Conservation (phyloP, 805 yeast species). For the Clavispora asparagi region DNA sequence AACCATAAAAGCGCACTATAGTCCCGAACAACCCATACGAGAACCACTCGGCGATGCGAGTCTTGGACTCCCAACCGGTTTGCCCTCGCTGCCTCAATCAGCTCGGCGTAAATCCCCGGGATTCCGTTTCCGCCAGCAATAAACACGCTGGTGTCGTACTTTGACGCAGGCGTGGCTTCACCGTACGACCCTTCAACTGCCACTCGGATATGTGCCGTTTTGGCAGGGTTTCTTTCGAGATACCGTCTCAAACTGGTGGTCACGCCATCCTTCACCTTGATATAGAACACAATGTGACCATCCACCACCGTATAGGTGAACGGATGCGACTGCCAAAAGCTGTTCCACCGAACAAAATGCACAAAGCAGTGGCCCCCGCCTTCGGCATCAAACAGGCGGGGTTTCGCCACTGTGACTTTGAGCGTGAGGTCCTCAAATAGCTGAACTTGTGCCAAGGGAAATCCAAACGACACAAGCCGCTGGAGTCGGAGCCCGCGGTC, state of each 20-base stretch:
- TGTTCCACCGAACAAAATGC: conserved; percentile 39
- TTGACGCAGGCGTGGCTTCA: conserved; percentile 26
- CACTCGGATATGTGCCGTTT: conserved; percentile 19
- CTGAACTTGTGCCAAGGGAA: conserved; percentile 43
- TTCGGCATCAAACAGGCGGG: conserved; percentile 47
- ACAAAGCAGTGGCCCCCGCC: conserved; percentile 65
- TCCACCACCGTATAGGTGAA: conserved; percentile 40
- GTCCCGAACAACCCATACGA: conserved; percentile 63
- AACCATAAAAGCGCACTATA: conserved; percentile 48
- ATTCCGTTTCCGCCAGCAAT: conserved; percentile 40
- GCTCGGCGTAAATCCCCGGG: conserved; percentile 38
- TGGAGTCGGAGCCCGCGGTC: conserved; percentile 48
- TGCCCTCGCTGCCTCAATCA: conserved; percentile 5
- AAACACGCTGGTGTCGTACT: conserved; percentile 25
- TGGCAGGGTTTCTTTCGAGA: conserved; percentile 15
- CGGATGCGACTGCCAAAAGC: conserved; percentile 68
- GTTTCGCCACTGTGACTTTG: conserved; percentile 45
- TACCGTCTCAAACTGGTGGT: conserved; percentile 19
- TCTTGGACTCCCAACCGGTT: neutral
- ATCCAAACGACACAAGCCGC: conserved; percentile 57
- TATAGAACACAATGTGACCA: conserved; percentile 17
- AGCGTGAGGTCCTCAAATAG: conserved; percentile 43
- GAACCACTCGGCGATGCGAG: conserved; percentile 20
- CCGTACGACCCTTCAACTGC: conserved; percentile 38
- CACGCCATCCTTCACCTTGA: conserved; percentile 32